Percentiles rank a stretch among this genome's conserved stretches.
These are phyloP conservation scores for Boletus tylopilopsis DNA, from an alignment of 768 basidiomycete genomes.

Conservation along the genomic window DNA sequence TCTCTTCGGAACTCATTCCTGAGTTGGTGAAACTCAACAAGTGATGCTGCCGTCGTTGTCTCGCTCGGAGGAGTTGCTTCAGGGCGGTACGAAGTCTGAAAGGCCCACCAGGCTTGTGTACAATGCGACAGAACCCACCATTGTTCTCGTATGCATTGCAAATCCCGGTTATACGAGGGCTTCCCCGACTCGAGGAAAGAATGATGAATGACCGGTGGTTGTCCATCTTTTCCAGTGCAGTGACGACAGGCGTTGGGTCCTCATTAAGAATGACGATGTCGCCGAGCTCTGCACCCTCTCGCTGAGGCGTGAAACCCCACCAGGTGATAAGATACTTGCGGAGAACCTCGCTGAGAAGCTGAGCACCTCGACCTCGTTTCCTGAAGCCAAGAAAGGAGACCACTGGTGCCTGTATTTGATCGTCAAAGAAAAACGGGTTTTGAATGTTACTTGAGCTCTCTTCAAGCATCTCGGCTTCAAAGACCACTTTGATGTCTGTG, in stretches of 20 bases:
- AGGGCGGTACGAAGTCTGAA: slow-evolving; percentile 63
- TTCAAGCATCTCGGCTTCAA: slow-evolving; percentile 63
- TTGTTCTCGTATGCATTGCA: slow-evolving; percentile 70
- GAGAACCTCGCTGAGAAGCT: slow-evolving; percentile 61
- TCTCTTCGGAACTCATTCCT: slow-evolving; percentile 24
- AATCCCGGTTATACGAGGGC: slow-evolving; percentile 55
- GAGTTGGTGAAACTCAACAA: slow-evolving; percentile 16
- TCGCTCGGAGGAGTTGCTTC: slow-evolving; percentile 40
- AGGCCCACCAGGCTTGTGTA: slow-evolving; percentile 90
- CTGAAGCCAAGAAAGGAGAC: slow-evolving; percentile 76
- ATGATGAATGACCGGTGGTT: slow-evolving; percentile 67
- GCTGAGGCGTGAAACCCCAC: slow-evolving; percentile 65
- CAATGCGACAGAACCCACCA: slow-evolving; percentile 84
- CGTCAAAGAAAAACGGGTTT: slow-evolving; percentile 44
- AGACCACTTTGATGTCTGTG: slow-evolving; percentile 86
- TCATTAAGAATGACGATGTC: slow-evolving; percentile 84
- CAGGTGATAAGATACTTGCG: slow-evolving; percentile 64
- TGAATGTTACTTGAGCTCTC: slow-evolving; percentile 38
- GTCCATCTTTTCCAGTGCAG: slow-evolving; percentile 56
- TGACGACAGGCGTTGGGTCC: slow-evolving; percentile 53
- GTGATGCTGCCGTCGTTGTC: slow-evolving; percentile 30
- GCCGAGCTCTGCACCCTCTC: slow-evolving; percentile 43
- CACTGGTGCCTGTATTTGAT: slow-evolving; percentile 40
- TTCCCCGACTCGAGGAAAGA: slow-evolving; percentile 67
- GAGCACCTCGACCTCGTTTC: slow-evolving; percentile 55